These are phyloP conservation scores for Musa troglodytarum DNA, from an alignment of 176 grass and related monocot genomes.

Conservation along the genomic window DNA sequence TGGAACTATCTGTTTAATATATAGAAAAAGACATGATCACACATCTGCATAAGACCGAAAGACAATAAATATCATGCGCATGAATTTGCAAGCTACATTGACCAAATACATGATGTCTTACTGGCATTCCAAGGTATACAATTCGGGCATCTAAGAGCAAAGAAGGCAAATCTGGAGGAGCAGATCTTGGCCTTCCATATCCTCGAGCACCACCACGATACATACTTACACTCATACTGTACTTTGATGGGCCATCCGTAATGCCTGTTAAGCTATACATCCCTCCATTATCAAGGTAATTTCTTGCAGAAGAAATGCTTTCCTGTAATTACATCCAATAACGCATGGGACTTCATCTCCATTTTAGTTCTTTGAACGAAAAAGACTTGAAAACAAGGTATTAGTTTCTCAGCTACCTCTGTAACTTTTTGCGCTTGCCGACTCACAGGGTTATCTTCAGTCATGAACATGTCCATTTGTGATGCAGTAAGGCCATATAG, in stretches of 20 bases:
- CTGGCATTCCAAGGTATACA: slow-evolving; percentile 83
- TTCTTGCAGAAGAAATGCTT: slow-evolving; percentile 55
- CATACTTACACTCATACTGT: slow-evolving; percentile 59
- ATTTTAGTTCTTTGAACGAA: not conserved
- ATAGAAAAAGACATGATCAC: not conserved
- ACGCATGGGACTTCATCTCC: not conserved
- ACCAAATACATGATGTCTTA: slow-evolving; percentile 21
- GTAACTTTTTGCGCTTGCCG: slow-evolving; percentile 50
- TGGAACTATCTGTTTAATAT: slow-evolving; percentile 31
- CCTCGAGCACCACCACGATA: slow-evolving; percentile 40
- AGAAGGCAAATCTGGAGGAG: slow-evolving; percentile 81
- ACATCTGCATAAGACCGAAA: slow-evolving; percentile 11
- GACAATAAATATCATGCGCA: slow-evolving; percentile 1
- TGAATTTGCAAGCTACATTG: not conserved
- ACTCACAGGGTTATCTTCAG: slow-evolving; percentile 50
- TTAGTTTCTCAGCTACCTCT: slow-evolving; percentile 28
- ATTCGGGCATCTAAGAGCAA: slow-evolving; percentile 70
- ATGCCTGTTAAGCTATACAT: slow-evolving; percentile 57
- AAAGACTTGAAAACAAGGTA: slow-evolving; percentile 6
- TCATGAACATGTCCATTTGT: slow-evolving; percentile 79
- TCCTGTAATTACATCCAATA: slow-evolving; percentile 39
- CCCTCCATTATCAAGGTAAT: slow-evolving; percentile 54
- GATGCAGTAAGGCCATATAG: slow-evolving; percentile 59
- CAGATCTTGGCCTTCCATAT: slow-evolving; percentile 60
- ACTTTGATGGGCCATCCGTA: slow-evolving; percentile 43